Evolutionary conservation across 2,329 filamentous ascomycete species (phyloP), one percentile per base, ranked within the genome.

Genomic region (Fusarium virguliforme): DNA sequence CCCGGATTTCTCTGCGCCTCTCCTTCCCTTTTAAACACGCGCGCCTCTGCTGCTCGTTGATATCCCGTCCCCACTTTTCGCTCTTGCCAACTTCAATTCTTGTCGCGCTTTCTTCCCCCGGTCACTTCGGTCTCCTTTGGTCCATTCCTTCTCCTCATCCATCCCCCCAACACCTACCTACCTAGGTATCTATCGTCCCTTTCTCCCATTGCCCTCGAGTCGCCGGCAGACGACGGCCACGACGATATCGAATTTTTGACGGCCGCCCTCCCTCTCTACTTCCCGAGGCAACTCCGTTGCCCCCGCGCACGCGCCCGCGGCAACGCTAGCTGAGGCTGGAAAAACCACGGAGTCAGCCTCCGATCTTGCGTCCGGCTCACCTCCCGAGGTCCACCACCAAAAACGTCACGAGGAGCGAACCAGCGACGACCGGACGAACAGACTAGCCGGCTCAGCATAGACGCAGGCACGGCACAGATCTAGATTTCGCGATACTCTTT

Each of bases 1-100:
- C 74, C 74, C 74, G 71, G 74, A 76, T 76, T 76, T 76, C 73
- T 76, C 66, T 67, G 69, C 65, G 71, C 55, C 34, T 24, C 41
- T 41, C 56, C 51, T 53, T 53, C 41, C 38, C 32, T 57, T 64
- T 68, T 62, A 67, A 62, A 48, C 59, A 41, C 54, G 46, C 55
- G 51, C 65, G 53, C 48, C 43, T 24, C 24, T 26, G 18, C n/a
- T 56, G 34, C 64, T 18, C 18, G 18, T 18, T 18, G 18, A 18
- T 54, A 38, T 55, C 46, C 35, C 55, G 34, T 8, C 59, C 65
- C 70, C 70, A 71, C 26, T 40, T 72, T 71, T 65, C 48, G 57
- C 66, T 62, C 63, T 35, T 62, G 58, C 59, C 69, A 70, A 72
- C 66, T 64, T 64, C 60, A 68, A 61, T 73, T 50, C 57, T 18